These are phyloP conservation scores for grape (Vitis vinifera) DNA, from an alignment of 164 flowering plant species.

Conservation along the genomic window DNA sequence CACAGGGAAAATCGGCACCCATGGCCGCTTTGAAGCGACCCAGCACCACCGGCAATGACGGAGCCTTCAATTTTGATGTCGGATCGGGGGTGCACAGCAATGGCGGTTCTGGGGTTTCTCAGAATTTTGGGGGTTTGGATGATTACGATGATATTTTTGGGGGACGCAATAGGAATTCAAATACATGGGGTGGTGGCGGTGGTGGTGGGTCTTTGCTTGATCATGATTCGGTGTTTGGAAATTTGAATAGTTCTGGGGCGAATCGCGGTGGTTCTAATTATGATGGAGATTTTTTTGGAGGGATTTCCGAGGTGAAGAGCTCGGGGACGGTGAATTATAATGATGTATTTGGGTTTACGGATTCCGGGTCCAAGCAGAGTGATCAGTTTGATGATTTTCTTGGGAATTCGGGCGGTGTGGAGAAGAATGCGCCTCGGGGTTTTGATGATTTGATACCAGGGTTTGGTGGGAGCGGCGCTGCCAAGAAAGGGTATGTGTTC, in stretches of 20 bases:
- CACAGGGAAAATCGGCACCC: slow-evolving; percentile 58
- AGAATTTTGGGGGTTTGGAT: slow-evolving; percentile 13
- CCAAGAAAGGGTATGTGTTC: slow-evolving; percentile 30
- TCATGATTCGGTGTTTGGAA: slow-evolving; percentile 43
- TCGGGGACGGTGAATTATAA: slow-evolving; percentile 13
- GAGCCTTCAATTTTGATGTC: slow-evolving; percentile 22
- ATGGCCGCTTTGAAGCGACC: slow-evolving; percentile 45
- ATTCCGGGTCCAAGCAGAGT: slow-evolving; percentile 21
- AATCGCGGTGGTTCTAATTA: slow-evolving; percentile 13
- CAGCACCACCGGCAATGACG: slow-evolving; percentile 1
- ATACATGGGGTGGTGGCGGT: background rate
- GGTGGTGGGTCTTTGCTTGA: slow-evolving; percentile 20
- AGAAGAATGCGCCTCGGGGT: slow-evolving; percentile 13
- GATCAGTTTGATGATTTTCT: slow-evolving; percentile 34
- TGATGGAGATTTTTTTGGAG: slow-evolving; percentile 50
- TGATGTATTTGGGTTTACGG: slow-evolving; percentile 29
- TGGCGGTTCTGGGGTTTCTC: background rate
- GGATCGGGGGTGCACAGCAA: slow-evolving; percentile 18
- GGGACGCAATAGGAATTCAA: slow-evolving; percentile 14
- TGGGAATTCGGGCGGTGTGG: slow-evolving; percentile 14
- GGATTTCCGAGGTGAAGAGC: slow-evolving; percentile 24
- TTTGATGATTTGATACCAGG: slow-evolving; percentile 48
- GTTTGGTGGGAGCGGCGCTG: slow-evolving; percentile 32
- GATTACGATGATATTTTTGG: slow-evolving; percentile 29
- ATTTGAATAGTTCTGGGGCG: slow-evolving; percentile 5